Conservation (phyloP, 192 early-diverging fungal genomes). For the Dissophora globulifera region DNA sequence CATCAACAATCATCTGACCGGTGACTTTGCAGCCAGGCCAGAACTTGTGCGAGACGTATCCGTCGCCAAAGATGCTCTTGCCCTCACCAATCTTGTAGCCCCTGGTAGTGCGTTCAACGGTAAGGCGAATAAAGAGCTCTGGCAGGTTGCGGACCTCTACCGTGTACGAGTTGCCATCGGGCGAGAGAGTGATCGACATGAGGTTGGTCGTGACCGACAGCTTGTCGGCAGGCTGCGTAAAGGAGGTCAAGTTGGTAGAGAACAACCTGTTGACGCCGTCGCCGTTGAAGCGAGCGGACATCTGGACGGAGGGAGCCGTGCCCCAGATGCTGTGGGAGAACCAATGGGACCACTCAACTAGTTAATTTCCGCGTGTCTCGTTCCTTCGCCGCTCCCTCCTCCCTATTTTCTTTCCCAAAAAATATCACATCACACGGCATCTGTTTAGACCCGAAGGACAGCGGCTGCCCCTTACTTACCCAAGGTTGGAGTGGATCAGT, state of each 20-base stretch:
- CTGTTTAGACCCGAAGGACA: no score
- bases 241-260: conserved; percentile 75
- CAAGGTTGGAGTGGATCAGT: conserved; percentile 89
- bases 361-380: no score
- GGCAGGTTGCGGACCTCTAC: conserved; percentile 64
- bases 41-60: conserved; percentile 83
- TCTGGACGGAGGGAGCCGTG: conserved; percentile 73
- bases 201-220: conserved; percentile 82
- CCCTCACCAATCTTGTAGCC: conserved; percentile 89
- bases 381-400: no score
- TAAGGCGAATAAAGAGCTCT: conserved; percentile 75
- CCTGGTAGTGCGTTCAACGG: conserved; percentile 71
- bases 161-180: conserved; percentile 59
- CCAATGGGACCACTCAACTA: no score
- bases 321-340: conserved; percentile 45
- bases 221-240: conserved; percentile 76
- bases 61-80: conserved; percentile 77
- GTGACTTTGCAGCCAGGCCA: conserved; percentile 80
- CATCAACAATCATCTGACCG: conserved; percentile 79
- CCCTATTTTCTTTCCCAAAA: no score
- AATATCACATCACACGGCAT: no score
- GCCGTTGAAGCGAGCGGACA: conserved; percentile 79
- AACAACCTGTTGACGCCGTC: conserved; percentile 80
- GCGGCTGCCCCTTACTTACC: no score
- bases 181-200: conserved; percentile 69